phyloP scores from a whole-genome alignment of 2,329 filamentous ascomycete genomes.

The Metarhizium humberi region DNA sequence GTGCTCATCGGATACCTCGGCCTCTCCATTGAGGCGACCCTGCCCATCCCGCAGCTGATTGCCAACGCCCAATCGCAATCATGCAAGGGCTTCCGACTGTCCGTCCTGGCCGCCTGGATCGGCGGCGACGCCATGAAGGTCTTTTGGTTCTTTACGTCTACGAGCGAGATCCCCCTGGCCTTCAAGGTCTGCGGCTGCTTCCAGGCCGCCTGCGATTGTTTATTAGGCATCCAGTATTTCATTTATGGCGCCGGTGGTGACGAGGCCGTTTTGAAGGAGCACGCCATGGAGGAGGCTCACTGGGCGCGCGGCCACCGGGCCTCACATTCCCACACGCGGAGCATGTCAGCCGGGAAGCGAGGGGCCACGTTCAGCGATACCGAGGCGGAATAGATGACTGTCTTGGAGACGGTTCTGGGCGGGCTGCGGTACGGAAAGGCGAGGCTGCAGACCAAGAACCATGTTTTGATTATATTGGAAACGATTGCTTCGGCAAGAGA shows the following conservation, averaged over 20 bases:
- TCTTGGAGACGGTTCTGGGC: conserved; percentile 4
- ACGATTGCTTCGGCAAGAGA: background rate
- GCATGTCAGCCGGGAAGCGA: conserved; percentile 29
- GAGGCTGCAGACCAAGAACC: background rate
- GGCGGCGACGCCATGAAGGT: conserved; percentile 79
- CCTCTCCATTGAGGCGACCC: conserved; percentile 68
- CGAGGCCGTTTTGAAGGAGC: conserved; percentile 25
- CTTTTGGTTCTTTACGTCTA: conserved; percentile 72
- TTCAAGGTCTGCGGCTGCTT: conserved; percentile 80
- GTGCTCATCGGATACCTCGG: conserved; percentile 63
- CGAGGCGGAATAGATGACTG: conserved; percentile 15
- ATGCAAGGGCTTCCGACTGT: conserved; percentile 69
- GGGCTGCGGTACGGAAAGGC: conserved; percentile 1
- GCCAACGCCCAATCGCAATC: conserved; percentile 59
- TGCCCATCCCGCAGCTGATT: conserved; percentile 71
- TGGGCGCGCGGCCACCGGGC: conserved; percentile 20
- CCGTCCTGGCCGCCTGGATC: conserved; percentile 69
- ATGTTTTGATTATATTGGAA: background rate
- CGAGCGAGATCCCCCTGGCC: conserved; percentile 60
- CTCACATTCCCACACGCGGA: conserved; percentile 15
- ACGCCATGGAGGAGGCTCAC: conserved; percentile 24
- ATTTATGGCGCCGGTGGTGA: conserved; percentile 50
- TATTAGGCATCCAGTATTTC: conserved; percentile 66
- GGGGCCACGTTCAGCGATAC: conserved; percentile 28
- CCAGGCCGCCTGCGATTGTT: conserved; percentile 67